Base-by-base conservation (phyloP, 306 rosid genomes). In the Dalbergia oliveri region DNA sequence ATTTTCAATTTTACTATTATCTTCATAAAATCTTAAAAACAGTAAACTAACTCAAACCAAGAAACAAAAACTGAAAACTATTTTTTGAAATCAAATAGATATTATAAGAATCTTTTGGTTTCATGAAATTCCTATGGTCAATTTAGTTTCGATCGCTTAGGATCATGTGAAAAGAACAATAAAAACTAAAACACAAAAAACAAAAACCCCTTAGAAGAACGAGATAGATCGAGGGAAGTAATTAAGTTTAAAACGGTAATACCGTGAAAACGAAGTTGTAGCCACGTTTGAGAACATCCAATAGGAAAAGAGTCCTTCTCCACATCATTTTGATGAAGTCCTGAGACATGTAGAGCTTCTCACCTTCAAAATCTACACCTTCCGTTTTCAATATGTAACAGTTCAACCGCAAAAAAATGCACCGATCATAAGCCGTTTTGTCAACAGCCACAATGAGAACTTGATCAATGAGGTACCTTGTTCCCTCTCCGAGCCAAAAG, bases 251-350 rank as follows among this genome's bases (percentile, higher is more conserved):
- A 26, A 26, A 26, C 31, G 31, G 9, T 67, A 3, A 3, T 86
- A 91, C 97, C 83, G 97, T 91, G 80, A 94, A 91, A 4, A 90
- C 15, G 82, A 94, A 86, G 82, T 18, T 90, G 75, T 91, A 91
- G 13, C 95, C 97, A 1, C 94, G 95, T 84, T 87, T 84, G 79
- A 94, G 98, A 54, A 94, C 90, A 5, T 90, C 76, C 53, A 90
- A 69, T 37, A 89, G 78, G 35, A 94, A 84, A 51, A 15, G 18
- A 45, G 97, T 94, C 15, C 96, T 84, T 65, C 31, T 84, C 98
- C 98, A 94, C 97, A 91, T 94, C 97, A 94, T 94, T 47, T 83
- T 86, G 65, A 92, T 82, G 74, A 92, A 94, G 6, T 89, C 97
- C 2, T 41, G 50, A 8, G 98, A 91, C 98, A 91, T 91, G 87